Evolutionary conservation across 2,329 filamentous ascomycete genomes (phyloP).

Genomic region (Pseudogymnoascus sp.): DNA sequence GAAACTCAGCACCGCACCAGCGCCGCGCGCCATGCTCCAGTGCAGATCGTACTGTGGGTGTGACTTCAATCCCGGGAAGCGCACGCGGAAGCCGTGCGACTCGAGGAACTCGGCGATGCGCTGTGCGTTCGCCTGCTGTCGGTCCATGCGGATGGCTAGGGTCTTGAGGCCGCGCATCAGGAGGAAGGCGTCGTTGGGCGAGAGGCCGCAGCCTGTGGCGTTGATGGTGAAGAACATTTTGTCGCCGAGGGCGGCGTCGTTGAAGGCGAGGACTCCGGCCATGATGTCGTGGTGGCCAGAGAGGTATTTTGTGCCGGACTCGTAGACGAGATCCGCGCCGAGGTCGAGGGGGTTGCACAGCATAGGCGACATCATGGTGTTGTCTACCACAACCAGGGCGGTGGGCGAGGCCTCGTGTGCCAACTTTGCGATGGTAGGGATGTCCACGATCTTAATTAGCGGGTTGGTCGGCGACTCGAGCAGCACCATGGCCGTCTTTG

Average conservation of each 20-base stretch:
- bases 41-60: constrained; percentile 96
- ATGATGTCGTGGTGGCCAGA: constrained; percentile 98
- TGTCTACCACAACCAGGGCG: constrained; percentile 87
- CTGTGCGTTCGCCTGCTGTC: constrained; percentile 90
- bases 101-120: constrained; percentile 90
- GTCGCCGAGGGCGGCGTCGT: constrained; percentile 74
- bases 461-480: constrained; percentile 97
- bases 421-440: constrained; percentile 68
- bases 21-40: constrained; percentile 89
- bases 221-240: constrained; percentile 97
- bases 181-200: constrained; percentile 93
- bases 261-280: constrained; percentile 93
- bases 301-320: constrained; percentile 95
- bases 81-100: constrained; percentile 82
- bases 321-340: constrained; percentile 93
- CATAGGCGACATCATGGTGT: constrained; percentile 97
- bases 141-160: constrained; percentile 95
- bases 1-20: constrained; percentile 90
- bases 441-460: constrained; percentile 95
- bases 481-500: constrained; percentile 90
- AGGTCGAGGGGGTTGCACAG: constrained; percentile 89
- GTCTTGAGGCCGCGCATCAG: constrained; percentile 96
- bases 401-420: constrained; percentile 72
- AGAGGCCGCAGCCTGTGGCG: constrained; percentile 85
- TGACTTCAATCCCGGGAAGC: constrained; percentile 87